phyloP scores from a whole-genome alignment of 345 rosid genomes.

The Acer negundo region DNA sequence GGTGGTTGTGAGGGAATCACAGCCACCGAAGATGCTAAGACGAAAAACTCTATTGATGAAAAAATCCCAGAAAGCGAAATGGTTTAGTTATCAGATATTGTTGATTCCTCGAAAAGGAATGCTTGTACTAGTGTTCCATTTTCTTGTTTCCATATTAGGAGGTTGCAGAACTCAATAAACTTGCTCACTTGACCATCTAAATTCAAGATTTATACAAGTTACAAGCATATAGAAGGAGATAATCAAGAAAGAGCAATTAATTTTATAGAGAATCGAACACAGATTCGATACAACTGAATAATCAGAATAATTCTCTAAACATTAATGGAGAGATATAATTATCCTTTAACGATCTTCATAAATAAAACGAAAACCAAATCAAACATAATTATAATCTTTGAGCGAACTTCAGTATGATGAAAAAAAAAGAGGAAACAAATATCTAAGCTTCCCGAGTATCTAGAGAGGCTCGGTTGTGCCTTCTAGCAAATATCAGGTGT shows the following conservation, averaged over 20 bases:
- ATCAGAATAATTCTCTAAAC: neutral
- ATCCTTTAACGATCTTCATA: conserved; percentile 12
- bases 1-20: neutral
- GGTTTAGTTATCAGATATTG: conserved; percentile 22
- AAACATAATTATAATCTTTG: neutral
- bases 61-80: conserved; percentile 25
- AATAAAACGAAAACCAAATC: neutral
- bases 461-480: neutral
- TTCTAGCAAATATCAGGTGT: conserved; percentile 16
- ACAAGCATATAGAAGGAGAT: neutral
- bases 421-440: neutral
- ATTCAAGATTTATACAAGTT: neutral
- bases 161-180: conserved; percentile 9
- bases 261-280: neutral
- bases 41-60: neutral
- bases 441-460: neutral
- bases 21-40: conserved; percentile 17
- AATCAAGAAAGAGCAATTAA: neutral
- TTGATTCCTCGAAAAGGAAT: neutral
- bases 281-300: neutral
- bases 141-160: neutral
- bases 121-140: neutral
- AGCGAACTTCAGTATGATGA: neutral
- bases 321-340: neutral
- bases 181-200: neutral